These are phyloP conservation scores for Rhizoclosmatium sp. DNA, from an alignment of 192 early-diverging fungal genomes.

Conservation along the genomic window DNA sequence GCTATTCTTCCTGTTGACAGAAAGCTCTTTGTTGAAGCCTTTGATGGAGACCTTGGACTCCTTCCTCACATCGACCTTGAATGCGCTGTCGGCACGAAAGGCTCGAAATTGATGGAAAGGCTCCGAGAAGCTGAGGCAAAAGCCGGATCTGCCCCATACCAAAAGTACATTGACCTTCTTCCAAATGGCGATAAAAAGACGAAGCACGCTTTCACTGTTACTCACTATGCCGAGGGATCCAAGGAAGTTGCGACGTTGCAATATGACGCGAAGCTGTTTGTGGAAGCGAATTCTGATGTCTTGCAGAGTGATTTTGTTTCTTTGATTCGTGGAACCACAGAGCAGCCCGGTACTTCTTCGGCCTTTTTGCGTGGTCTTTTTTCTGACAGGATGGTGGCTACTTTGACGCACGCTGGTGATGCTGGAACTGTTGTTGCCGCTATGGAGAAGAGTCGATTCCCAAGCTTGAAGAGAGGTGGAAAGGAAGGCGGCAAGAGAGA, in stretches of 20 bases:
- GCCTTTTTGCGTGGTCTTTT: slow-evolving; percentile 56
- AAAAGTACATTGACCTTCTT: background rate
- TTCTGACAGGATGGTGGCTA: slow-evolving; percentile 55
- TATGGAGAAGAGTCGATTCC: slow-evolving; percentile 41
- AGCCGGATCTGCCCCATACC: background rate
- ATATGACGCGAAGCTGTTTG: slow-evolving; percentile 82
- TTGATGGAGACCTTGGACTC: slow-evolving; percentile 40
- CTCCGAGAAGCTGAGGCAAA: background rate
- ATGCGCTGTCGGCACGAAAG: slow-evolving; percentile 43
- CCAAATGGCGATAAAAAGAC: slow-evolving; percentile 32
- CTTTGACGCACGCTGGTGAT: slow-evolving; percentile 46
- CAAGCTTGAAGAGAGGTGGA: slow-evolving; percentile 46
- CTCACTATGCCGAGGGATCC: slow-evolving; percentile 47
- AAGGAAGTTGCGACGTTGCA: slow-evolving; percentile 56
- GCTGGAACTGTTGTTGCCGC: slow-evolving; percentile 52
- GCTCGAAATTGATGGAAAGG: slow-evolving; percentile 38
- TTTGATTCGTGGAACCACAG: slow-evolving; percentile 69
- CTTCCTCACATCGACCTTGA: slow-evolving; percentile 51
- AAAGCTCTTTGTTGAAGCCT: slow-evolving; percentile 8
- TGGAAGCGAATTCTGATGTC: slow-evolving; percentile 74
- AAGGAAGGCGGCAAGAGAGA: slow-evolving; percentile 35
- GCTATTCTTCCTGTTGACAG: background rate
- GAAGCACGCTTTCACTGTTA: slow-evolving; percentile 69
- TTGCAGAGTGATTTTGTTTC: slow-evolving; percentile 84
- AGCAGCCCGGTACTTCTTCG: slow-evolving; percentile 55